Evolutionary conservation across 176 grass and related monocot species (phyloP).

Genomic region (Raddia guianensis): DNA sequence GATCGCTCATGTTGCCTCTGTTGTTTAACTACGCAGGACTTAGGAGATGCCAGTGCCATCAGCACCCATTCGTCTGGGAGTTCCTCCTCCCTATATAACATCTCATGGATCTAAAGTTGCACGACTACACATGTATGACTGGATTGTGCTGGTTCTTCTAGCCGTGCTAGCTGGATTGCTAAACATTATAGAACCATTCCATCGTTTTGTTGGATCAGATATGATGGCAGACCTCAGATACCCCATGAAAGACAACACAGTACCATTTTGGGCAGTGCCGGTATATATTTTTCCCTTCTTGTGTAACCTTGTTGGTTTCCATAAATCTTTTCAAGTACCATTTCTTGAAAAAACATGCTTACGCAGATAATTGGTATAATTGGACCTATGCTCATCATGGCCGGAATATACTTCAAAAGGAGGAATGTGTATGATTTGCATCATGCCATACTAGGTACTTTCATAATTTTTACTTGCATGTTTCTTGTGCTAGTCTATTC

Average conservation of each 20-base stretch:
- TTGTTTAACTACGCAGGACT: constrained; percentile 23
- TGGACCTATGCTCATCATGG: constrained; percentile 61
- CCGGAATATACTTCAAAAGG: constrained; percentile 68
- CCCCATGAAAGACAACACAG: constrained; percentile 78
- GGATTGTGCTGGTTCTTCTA: constrained; percentile 69
- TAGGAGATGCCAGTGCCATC: constrained; percentile 41
- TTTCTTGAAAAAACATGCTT: constrained; percentile 30
- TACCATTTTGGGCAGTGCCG: constrained; percentile 85
- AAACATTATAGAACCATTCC: constrained; percentile 83
- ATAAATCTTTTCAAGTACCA: constrained; percentile 15
- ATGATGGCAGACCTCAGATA: constrained; percentile 87
- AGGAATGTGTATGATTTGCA: constrained; percentile 87
- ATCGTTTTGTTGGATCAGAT: constrained; percentile 74
- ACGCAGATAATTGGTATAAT: constrained; percentile 65
- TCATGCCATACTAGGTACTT: constrained; percentile 68
- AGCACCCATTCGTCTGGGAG: constrained; percentile 33
- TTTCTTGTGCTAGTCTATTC: background rate
- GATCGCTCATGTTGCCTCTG: background rate
- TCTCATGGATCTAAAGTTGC: constrained; percentile 69
- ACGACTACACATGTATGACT: constrained; percentile 65
- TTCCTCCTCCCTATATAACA: constrained; percentile 41
- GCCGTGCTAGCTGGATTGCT: constrained; percentile 60
- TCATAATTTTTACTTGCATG: background rate
- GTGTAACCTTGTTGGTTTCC: constrained; percentile 27
- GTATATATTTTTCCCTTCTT: constrained; percentile 45